phyloP scores from a whole-genome alignment of 257 asterid species.

The Fraxinus americana region DNA sequence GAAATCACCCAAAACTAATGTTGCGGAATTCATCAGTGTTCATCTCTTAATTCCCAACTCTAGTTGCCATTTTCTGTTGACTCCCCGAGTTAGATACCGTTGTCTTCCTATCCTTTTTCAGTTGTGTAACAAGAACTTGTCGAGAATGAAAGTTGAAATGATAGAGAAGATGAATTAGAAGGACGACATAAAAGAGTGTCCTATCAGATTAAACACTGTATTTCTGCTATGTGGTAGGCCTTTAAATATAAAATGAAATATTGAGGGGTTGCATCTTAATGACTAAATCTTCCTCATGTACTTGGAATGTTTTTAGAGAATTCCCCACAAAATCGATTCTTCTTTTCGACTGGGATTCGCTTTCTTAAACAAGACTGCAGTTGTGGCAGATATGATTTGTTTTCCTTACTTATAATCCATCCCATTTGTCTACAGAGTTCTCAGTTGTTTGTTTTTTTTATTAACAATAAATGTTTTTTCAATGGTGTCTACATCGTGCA shows the following conservation, averaged over 20 bases:
- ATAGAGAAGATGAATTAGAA: conserved; percentile 7
- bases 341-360: neutral
- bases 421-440: neutral
- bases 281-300: neutral
- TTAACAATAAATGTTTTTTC: neutral
- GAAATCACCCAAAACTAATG: conserved; percentile 52
- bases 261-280: conserved; percentile 20
- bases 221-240: conserved; percentile 10
- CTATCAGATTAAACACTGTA: conserved; percentile 13
- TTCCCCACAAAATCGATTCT: neutral
- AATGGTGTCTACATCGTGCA: neutral
- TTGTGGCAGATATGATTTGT: neutral
- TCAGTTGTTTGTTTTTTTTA: neutral
- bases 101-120: neutral
- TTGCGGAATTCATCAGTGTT: neutral
- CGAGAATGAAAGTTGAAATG: conserved; percentile 3
- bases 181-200: conserved; percentile 10
- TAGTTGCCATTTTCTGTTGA: conserved; percentile 14
- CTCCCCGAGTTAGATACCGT: neutral
- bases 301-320: neutral
- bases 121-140: conserved; percentile 14
- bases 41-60: conserved; percentile 12
- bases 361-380: neutral
- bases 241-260: conserved; percentile 20
- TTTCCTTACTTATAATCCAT: neutral